phyloP scores from a whole-genome alignment of 495 filamentous ascomycete species.

The Neurospora sp. region DNA sequence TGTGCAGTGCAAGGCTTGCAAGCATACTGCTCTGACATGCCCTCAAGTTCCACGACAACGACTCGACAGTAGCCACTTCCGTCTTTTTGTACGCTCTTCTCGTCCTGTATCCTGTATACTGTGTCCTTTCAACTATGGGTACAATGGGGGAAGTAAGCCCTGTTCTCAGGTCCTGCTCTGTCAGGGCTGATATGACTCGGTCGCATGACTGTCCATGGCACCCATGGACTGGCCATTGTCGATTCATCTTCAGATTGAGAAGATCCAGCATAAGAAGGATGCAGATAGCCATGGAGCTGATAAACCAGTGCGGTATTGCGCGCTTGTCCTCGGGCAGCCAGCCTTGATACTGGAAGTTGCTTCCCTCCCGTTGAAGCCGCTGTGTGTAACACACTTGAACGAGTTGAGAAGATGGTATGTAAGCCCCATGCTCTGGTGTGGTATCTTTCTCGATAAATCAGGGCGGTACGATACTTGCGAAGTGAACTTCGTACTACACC shows the following conservation, averaged over 20 bases:
- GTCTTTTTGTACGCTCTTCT: background rate
- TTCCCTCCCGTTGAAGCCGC: background rate
- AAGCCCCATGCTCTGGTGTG: background rate
- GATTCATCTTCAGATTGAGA: background rate
- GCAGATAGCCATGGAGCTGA: background rate
- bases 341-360: background rate
- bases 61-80: background rate
- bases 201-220: background rate
- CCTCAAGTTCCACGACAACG: background rate
- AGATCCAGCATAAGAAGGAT: background rate
- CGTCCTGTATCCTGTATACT: background rate
- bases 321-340: background rate
- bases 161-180: background rate
- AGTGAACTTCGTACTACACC: background rate
- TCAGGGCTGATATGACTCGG: background rate
- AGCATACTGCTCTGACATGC: background rate
- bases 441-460: too few species aligned
- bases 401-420: background rate
- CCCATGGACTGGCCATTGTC: too few species aligned
- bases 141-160: background rate
- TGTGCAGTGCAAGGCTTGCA: too few species aligned
- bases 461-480: too few species aligned
- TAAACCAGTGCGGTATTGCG: background rate
- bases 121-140: background rate
- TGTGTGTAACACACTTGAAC: background rate